Percentiles rank a stretch among this genome's conserved stretches.
phyloP scores from a whole-genome alignment of 1,284 basidiomycete species.

The Moniliella sp. region DNA sequence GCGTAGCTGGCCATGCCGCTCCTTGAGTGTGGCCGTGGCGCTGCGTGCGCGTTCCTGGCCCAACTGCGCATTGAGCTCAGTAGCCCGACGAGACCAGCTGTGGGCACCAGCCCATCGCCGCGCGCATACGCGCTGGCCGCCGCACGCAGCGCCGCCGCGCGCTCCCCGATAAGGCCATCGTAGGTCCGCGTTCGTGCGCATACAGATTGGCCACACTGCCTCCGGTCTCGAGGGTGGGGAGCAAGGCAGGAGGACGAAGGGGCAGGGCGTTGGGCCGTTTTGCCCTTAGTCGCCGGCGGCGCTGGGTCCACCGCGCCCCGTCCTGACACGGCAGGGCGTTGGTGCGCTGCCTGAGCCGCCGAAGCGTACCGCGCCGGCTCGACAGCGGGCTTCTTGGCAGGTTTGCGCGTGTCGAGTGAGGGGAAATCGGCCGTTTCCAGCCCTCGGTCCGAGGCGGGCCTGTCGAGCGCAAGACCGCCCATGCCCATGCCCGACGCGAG shows the following conservation, averaged over 20 bases:
- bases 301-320: not conserved
- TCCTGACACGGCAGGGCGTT: not conserved
- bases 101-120: constrained; percentile 84
- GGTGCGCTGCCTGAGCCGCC: not conserved
- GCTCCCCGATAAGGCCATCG: constrained; percentile 63
- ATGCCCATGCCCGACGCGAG: constrained; percentile 40
- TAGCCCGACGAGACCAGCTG: constrained; percentile 69
- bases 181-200: not conserved
- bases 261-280: not conserved
- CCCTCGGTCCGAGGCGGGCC: not conserved
- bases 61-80: constrained; percentile 74
- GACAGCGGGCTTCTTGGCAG: not conserved
- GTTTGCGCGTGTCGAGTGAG: not conserved
- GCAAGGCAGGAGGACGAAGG: not conserved
- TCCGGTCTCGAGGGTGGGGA: not conserved
- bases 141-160: constrained; percentile 70
- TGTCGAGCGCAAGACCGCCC: constrained; percentile 54
- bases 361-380: not conserved
- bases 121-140: constrained; percentile 81
- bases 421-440: not conserved
- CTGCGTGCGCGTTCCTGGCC: constrained; percentile 63
- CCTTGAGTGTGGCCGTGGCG: constrained; percentile 52
- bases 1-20: constrained; percentile 48
- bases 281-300: not conserved
- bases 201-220: not conserved